Evolutionary conservation across 345 rosid species (phyloP), one percentile per base, ranked within the genome.

Genomic region (Rhodamnia argentea): DNA sequence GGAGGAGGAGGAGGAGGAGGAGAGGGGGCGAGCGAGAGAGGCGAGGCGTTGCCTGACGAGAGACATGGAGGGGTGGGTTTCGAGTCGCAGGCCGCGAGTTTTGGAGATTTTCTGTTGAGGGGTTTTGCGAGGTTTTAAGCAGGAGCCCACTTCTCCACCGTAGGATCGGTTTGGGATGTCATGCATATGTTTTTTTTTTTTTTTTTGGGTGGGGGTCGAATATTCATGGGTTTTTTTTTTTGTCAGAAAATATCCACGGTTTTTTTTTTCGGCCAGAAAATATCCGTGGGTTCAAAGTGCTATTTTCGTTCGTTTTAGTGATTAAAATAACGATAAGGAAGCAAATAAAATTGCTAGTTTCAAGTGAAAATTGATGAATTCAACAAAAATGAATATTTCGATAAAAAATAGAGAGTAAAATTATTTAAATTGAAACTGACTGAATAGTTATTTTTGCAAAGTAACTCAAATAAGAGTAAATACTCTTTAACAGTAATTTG

Each of bases 31-130:
- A 57, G 82, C 7, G 54, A 87, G 84, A 32, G 47, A 75, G 23
- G 87, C 53, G 53, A 87, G 86, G 84, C 84, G 64, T 11, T 32
- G 88, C 83, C 90, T 84, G 83, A n/a, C 55, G 55, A 89, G 56
- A 87, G 83, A 70, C 88, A 86, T 86, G 75, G 62, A 86, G 47
- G 58, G 53, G 14, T 22, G 58, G 16, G 47, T 4, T 18, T 27
- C 2, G 86, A 52, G 64, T 51, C 37, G n/a, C 44, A 13, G 42
- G 22, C 74, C 47, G 81, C 22, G 47, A 37, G 81, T 70, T 18
- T 3, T 4, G 44, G 78, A 18, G 44, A 4, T 70, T 32, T 70
- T 70, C 26, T 2, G 26, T 5, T 70, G 24, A 37, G 81, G 81
- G 81, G 24, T 70, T 70, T 70, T 70, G 81, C 13, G 47, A 37